These are phyloP conservation scores for Neurospora tetrasperma DNA, from an alignment of 495 filamentous ascomycete genomes.

Conservation along the genomic window DNA sequence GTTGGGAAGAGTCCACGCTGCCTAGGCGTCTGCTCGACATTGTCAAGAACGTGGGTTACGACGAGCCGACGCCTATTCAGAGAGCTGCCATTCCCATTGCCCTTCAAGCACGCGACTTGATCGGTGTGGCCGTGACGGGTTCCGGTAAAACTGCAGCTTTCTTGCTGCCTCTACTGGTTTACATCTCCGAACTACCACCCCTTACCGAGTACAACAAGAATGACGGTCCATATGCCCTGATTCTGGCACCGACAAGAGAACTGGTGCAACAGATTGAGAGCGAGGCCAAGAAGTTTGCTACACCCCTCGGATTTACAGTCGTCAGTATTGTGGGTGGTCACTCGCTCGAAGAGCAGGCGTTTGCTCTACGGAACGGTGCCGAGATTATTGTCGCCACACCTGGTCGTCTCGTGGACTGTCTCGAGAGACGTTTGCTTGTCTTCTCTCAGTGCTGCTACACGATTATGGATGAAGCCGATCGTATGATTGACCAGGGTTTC, in stretches of 20 bases:
- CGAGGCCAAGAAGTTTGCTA: conserved; percentile 89
- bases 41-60: conserved; percentile 78
- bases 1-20: conserved; percentile 77
- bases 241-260: conserved; percentile 96
- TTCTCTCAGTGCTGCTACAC: conserved; percentile 95
- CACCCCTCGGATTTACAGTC: conserved; percentile 84
- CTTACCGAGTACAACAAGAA: conserved; percentile 84
- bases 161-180: conserved; percentile 85
- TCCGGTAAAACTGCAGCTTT: conserved; percentile 98
- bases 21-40: conserved; percentile 75
- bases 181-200: conserved; percentile 84
- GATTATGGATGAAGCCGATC: conserved; percentile 94
- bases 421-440: conserved; percentile 86
- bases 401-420: conserved; percentile 92
- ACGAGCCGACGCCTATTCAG: conserved; percentile 86
- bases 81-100: conserved; percentile 94
- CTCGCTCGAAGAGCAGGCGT: conserved; percentile 88
- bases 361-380: conserved; percentile 84
- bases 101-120: conserved; percentile 83
- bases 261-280: conserved; percentile 95
- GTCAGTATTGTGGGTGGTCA: conserved; percentile 97
- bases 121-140: conserved; percentile 96
- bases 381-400: conserved; percentile 99
- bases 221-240: conserved; percentile 92
- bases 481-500: conserved; percentile 98